A percentile compares a stretch with the other conserved stretches of the same genome.
Conservation (phyloP, 805 yeast genomes). For the Monosporozyma siamensis region DNA sequence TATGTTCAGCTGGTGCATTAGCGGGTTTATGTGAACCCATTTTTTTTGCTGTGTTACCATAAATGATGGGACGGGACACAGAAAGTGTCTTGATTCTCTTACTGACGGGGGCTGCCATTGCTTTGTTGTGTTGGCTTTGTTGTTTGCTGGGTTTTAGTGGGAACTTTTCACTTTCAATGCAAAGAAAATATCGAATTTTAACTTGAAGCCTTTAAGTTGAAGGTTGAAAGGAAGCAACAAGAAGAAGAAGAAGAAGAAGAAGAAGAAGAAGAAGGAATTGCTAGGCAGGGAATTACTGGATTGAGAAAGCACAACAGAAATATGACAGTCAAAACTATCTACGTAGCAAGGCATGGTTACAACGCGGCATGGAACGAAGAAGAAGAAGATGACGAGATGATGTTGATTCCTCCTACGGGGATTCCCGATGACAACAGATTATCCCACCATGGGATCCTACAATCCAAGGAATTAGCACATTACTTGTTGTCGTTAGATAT, state of each 20-base stretch:
- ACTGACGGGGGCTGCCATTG: constrained; percentile 20
- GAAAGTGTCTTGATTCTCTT: constrained; percentile 45
- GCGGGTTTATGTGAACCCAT: constrained; percentile 46
- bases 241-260: too few relatives aligned
- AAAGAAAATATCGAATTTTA: too few relatives aligned
- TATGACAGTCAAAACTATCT: constrained; percentile 50
- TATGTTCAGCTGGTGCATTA: constrained; percentile 76
- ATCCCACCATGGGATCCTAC: constrained; percentile 81
- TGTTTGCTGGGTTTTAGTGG: neutral
- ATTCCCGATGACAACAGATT: constrained; percentile 82
- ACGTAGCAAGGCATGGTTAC: constrained; percentile 80
- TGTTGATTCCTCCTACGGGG: constrained; percentile 67
- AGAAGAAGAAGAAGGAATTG: too few relatives aligned
- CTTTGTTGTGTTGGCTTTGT: neutral
- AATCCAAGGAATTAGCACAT: constrained; percentile 70
- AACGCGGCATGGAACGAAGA: constrained; percentile 63
- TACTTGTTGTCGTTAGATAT: constrained; percentile 44
- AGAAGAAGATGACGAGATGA: constrained; percentile 1
- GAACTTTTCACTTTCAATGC: too few relatives aligned
- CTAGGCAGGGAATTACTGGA: too few relatives aligned
- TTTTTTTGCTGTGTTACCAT: constrained; percentile 74
- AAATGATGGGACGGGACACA: constrained; percentile 66
- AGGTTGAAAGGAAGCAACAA: too few relatives aligned
- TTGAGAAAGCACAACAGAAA: too few relatives aligned
- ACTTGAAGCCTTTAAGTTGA: too few relatives aligned